These are phyloP conservation scores for Penicillium sp. DNA, from an alignment of 2,329 filamentous ascomycete genomes.

Conservation along the genomic window DNA sequence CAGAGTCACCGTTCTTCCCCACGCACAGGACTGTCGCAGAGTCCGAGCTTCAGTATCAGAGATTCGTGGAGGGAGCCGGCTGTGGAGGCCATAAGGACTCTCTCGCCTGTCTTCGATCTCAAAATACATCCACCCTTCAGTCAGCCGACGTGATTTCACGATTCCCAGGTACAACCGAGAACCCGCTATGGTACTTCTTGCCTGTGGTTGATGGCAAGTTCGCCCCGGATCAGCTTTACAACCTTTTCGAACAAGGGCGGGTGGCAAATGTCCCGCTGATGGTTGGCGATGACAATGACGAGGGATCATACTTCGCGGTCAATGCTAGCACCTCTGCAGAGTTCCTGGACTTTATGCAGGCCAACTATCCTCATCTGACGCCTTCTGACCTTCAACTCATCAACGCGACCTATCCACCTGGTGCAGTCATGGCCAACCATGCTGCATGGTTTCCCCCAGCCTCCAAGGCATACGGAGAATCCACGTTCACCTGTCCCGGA, in stretches of 20 bases:
- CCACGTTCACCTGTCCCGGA: constrained; percentile 50
- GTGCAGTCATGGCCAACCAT: constrained; percentile 25
- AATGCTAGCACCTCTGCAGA: constrained; percentile 47
- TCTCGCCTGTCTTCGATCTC: constrained; percentile 47
- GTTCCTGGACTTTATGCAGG: constrained; percentile 54
- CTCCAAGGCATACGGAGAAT: constrained; percentile 37
- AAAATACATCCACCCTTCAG: constrained; percentile 45
- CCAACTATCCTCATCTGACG: constrained; percentile 58
- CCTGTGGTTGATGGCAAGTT: constrained; percentile 57
- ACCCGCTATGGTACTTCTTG: constrained; percentile 51
- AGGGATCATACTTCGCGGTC: constrained; percentile 45
- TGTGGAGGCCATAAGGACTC: constrained; percentile 42
- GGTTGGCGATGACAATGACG: constrained; percentile 45
- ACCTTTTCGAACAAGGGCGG: constrained; percentile 48
- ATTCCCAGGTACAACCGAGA: constrained; percentile 39
- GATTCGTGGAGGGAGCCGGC: constrained; percentile 44
- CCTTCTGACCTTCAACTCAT: constrained; percentile 50
- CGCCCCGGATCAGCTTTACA: constrained; percentile 53
- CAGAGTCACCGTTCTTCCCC: constrained; percentile 51
- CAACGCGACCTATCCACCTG: constrained; percentile 54
- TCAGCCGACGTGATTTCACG: constrained; percentile 40
- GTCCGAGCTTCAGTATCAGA: constrained; percentile 50
- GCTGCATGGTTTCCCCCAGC: constrained; percentile 37
- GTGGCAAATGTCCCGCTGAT: constrained; percentile 58
- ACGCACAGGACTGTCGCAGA: constrained; percentile 46